A percentile compares a stretch with the other conserved stretches of the same genome.
phyloP scores from a whole-genome alignment of 1,139 yeast genomes.

The Geotrichum bryndzae region DNA sequence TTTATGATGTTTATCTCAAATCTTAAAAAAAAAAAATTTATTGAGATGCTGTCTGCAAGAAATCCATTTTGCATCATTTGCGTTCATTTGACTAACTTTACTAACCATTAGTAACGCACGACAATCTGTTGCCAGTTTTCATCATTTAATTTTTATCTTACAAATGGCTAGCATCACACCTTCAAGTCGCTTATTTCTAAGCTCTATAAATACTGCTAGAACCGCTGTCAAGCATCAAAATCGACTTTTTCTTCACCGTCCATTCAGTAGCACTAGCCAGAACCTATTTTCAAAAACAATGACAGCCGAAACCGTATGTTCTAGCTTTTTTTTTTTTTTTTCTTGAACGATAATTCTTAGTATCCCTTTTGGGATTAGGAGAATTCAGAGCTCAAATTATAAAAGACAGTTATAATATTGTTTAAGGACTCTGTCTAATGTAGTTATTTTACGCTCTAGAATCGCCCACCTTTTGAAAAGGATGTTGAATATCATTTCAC shows the following conservation, averaged over 20 bases:
- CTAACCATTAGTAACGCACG: too few relatives aligned
- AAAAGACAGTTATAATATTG: background rate
- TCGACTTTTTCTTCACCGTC: background rate
- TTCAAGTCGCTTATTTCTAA: background rate
- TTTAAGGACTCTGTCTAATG: background rate
- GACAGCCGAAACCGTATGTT: background rate
- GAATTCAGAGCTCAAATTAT: background rate
- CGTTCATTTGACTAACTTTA: too few relatives aligned
- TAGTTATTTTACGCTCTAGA: background rate
- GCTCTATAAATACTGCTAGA: background rate
- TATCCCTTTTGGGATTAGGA: background rate
- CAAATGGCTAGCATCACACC: background rate
- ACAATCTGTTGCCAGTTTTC: too few relatives aligned
- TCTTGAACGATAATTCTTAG: background rate
- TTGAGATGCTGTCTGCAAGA: too few relatives aligned
- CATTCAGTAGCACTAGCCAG: background rate
- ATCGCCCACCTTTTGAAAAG: conserved; percentile 25
- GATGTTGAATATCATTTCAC: conserved; percentile 22
- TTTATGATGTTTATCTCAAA: background rate
- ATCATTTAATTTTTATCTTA: background rate
- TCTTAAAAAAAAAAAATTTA: too few relatives aligned
- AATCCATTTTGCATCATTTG: too few relatives aligned
- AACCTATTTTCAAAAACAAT: background rate
- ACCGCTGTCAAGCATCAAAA: background rate
- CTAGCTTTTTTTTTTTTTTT: background rate